Base-by-base conservation (phyloP, 129 eudicot species). In the Heracleum sosnowskyi region DNA sequence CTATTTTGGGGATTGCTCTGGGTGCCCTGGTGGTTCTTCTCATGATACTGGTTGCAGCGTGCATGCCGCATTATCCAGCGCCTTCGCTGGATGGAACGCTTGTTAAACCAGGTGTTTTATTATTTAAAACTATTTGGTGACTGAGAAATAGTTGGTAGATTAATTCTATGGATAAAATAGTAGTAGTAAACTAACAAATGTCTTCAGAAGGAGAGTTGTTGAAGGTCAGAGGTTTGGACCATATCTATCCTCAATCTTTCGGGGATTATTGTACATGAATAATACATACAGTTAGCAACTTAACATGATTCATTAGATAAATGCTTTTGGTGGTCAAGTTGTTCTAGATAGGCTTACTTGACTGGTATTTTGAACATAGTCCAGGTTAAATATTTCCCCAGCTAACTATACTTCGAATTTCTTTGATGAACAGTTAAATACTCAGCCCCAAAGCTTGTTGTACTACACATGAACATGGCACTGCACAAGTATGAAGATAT, bases 381-480 rank as follows among this genome's bases (percentile, higher is more conserved):
- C 70, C 37, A 11, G 36, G 70, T 63, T 63, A 31, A 13, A 11
- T 26, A 63, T 29, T 63, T 39, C 5, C 17, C 39, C 24, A 31
- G 72, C 72, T 31, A 66, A 66, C 24, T 28, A 66, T 13, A 2
- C 24, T 31, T 15, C 0, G 40, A 66, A 66, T 66, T 7, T 66
- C 36, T 66, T 66, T 5, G 5, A 28, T 66, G 72, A 20, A 53
- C 91, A 86, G 96, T 96, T 29, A 86, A 73, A 79, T 92, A 96
- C 87, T 84, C 97, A 13, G 75, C 97, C 26, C 99, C 99, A 4
- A 96, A 96, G 80, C 97, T 96, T 57, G 99, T 96, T 73, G 92
- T 96, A 79, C 99, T 96, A 33, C 89, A 96, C 86, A 92, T 96
- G 97, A 96, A 96, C 82, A 85, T 96, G 99, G 99, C 99, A 4